These are phyloP conservation scores for Centella asiatica DNA, from an alignment of 129 eudicot genomes.

Conservation along the genomic window DNA sequence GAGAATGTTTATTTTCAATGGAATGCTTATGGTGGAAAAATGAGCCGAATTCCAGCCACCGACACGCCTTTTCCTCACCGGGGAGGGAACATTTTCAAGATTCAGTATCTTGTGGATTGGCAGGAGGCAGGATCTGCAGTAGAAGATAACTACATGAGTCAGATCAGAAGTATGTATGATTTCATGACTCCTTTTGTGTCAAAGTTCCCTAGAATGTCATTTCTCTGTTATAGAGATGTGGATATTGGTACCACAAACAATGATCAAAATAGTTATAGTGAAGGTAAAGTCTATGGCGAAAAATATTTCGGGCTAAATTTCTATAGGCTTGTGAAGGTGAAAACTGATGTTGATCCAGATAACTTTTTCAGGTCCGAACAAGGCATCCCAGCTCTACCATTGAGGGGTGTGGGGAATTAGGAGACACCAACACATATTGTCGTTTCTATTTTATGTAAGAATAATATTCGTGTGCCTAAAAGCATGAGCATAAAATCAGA, in stretches of 20 bases:
- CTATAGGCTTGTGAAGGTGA: conserved; percentile 41
- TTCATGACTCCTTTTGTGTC: conserved; percentile 52
- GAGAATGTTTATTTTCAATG: conserved; percentile 22
- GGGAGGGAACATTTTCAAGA: conserved; percentile 39
- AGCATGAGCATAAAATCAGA: no score
- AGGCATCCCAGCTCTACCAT: conserved; percentile 27
- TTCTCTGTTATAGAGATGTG: conserved; percentile 44
- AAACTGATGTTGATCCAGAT: conserved; percentile 32
- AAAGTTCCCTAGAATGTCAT: conserved; percentile 40
- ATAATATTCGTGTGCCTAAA: no score
- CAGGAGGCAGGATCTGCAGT: conserved; percentile 19
- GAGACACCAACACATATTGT: no score
- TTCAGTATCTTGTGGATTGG: conserved; percentile 39
- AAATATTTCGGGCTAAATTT: conserved; percentile 43
- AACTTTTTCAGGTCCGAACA: conserved; percentile 48
- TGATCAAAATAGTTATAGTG: conserved; percentile 21
- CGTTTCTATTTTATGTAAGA: no score
- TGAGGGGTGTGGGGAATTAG: no score
- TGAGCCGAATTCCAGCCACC: conserved; percentile 28
- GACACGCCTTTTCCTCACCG: conserved; percentile 48
- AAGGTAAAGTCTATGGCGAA: conserved; percentile 38
- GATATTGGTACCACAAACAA: conserved; percentile 35
- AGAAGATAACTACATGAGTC: conserved; percentile 21
- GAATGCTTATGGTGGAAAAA: conserved; percentile 46
- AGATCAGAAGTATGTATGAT: conserved; percentile 24